Base-by-base conservation (phyloP, 2,329 filamentous ascomycete species). In the Daldinia sp. region DNA sequence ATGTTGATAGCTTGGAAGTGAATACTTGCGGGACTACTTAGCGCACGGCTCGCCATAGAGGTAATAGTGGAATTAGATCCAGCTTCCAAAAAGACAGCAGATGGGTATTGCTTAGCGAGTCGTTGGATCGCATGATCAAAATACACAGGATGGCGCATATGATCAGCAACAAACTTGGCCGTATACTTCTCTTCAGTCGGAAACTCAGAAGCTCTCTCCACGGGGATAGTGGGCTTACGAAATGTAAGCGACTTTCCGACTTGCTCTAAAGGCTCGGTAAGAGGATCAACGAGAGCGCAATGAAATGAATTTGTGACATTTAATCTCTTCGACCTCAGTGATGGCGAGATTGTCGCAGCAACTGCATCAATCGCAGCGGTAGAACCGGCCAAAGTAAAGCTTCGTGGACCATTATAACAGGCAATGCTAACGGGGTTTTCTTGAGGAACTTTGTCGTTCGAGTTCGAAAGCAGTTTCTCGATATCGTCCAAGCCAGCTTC, bases 11-110 rank as follows among this genome's bases (percentile, higher is more conserved):
- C 48, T 53, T 78, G 74, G 65, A 75, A 74, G 54, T 72, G 70
- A 30, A 61, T 61, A 23, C 35, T 23, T 6, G 44, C 39, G 30
- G 12, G 82, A 6, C 41, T 67, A 0, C 63, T 65, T 12, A 80
- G 63, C 0, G 78, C 78, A 1, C 77, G 76, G 10, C 71, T 66
- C 0, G 74, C 75, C 77, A 82, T 81, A 6, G 64, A 23, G 0
- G 77, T 77, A 5, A 81, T 75, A 0, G 78, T 77, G 0, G 79
- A 78, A 9, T 70, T 72, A 0, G 76, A 75, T 6, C 80, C 79
- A 3, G 77, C 78, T 54, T 81, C 80, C 4, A 81, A 63, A 73
- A 75, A 81, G 18, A 78, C 62, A 41, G 67, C 70, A 0, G 61
- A 57, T 1, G 74, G 73, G 15, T 74, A 66, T 15, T 71, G 55